These are phyloP conservation scores for Mycosphaerella sp. DNA, from an alignment of 2,329 filamentous ascomycete species.

Conservation along the genomic window DNA sequence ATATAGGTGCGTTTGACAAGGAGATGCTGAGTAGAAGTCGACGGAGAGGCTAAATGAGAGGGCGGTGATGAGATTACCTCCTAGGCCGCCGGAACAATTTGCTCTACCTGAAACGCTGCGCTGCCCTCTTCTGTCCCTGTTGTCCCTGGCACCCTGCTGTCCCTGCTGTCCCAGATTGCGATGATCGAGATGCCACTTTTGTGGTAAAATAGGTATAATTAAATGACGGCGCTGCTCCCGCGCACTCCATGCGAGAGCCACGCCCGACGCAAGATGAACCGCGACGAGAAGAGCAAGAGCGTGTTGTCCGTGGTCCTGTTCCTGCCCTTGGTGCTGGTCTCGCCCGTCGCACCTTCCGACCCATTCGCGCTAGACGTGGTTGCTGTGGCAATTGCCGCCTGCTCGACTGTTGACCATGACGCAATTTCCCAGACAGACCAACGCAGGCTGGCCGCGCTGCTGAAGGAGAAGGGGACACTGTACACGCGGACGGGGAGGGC, in stretches of 20 bases:
- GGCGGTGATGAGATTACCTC: not conserved
- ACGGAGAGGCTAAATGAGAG: not conserved
- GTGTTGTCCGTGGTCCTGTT: conserved; percentile 4
- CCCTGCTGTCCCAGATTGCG: not conserved
- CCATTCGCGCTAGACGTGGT: not conserved
- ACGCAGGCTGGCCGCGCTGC: not conserved
- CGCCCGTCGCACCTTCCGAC: not conserved
- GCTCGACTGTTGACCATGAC: not conserved
- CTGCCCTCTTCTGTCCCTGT: too few relatives aligned
- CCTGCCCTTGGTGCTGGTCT: conserved; percentile 3
- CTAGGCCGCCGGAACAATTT: not conserved
- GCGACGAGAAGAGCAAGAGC: conserved; percentile 7
- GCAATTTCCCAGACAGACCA: not conserved
- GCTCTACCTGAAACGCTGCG: conserved; percentile 3
- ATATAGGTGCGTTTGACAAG: not conserved
- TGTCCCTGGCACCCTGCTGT: too few relatives aligned
- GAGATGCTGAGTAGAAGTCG: not conserved
- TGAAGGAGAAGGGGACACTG: not conserved
- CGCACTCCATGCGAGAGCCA: not conserved
- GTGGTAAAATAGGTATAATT: not conserved
- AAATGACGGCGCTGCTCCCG: not conserved
- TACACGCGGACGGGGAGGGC: not conserved
- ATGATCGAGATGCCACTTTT: not conserved
- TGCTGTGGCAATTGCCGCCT: not conserved
- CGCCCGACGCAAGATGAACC: not conserved